Conservation (phyloP, 2,329 filamentous ascomycete species). For the Parastagonospora avenae region DNA sequence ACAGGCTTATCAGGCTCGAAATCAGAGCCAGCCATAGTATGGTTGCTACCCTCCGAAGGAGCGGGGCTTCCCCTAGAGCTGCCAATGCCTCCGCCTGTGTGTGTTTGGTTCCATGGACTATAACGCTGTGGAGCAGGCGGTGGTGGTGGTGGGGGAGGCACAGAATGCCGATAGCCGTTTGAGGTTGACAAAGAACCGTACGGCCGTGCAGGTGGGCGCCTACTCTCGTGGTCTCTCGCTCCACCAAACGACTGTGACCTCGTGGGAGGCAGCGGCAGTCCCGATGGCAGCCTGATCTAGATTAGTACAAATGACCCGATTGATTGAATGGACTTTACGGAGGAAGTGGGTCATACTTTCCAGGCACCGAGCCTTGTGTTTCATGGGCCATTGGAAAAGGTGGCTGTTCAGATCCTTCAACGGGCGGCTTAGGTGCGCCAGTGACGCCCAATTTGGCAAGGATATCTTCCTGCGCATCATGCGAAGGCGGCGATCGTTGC, state of each 20-base stretch:
- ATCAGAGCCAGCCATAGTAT: slow-evolving; percentile 42
- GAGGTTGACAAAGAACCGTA: slow-evolving; percentile 32
- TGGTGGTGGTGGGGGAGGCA: slow-evolving; percentile 30
- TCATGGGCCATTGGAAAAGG: slow-evolving; percentile 14
- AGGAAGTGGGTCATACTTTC: slow-evolving; percentile 15
- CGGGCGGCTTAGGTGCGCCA: slow-evolving; percentile 43
- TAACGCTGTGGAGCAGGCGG: slow-evolving; percentile 20
- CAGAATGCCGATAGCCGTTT: not conserved
- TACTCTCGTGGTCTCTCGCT: slow-evolving; percentile 14
- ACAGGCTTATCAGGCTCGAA: slow-evolving; percentile 34
- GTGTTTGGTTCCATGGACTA: slow-evolving; percentile 30
- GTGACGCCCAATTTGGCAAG: slow-evolving; percentile 45
- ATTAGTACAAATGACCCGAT: not conserved
- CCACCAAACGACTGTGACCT: slow-evolving; percentile 31
- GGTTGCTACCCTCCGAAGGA: slow-evolving; percentile 42
- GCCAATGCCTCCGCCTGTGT: slow-evolving; percentile 22
- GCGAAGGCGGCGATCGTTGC: slow-evolving; percentile 1
- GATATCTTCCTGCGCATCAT: slow-evolving; percentile 43
- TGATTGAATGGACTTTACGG: slow-evolving; percentile 15
- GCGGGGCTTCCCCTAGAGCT: slow-evolving; percentile 36
- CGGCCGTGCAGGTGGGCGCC: slow-evolving; percentile 22
- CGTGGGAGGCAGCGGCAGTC: slow-evolving; percentile 16
- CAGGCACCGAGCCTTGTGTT: slow-evolving; percentile 16
- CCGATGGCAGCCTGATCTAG: slow-evolving; percentile 12
- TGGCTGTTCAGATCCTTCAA: slow-evolving; percentile 23